Conservation (phyloP, 805 yeast species). For the Ogataea naganishii region DNA sequence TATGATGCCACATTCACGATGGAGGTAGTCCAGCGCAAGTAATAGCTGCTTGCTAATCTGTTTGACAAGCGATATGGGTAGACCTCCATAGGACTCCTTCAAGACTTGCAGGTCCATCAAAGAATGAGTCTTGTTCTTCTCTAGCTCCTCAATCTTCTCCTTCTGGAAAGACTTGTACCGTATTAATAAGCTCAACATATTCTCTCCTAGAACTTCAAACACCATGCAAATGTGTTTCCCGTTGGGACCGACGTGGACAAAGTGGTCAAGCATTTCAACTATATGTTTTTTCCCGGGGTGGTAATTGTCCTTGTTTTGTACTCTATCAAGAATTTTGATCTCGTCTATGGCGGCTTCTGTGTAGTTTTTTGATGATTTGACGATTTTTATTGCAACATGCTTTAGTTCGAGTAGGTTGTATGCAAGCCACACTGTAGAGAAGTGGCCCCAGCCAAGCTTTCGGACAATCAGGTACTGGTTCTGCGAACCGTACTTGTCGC, state of each 20-base stretch:
- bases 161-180: constrained; percentile 34
- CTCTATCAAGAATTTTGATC: constrained; percentile 36
- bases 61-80: constrained; percentile 45
- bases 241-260: constrained; percentile 49
- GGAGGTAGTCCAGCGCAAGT: constrained; percentile 48
- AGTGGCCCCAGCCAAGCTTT: constrained; percentile 67
- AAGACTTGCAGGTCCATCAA: constrained; percentile 25
- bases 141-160: constrained; percentile 19
- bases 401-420: constrained; percentile 25
- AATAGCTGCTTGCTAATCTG: constrained; percentile 49
- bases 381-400: constrained; percentile 58
- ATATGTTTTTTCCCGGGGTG: constrained; percentile 47
- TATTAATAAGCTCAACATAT: constrained; percentile 39
- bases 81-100: constrained; percentile 38
- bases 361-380: constrained; percentile 43
- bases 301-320: constrained; percentile 19
- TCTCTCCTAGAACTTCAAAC: constrained; percentile 58
- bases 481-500: constrained; percentile 41
- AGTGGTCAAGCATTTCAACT: constrained; percentile 46
- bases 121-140: constrained; percentile 6
- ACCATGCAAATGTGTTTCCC: constrained; percentile 62
- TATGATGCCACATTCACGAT: constrained; percentile 53
- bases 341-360: constrained; percentile 62
- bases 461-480: constrained; percentile 39
- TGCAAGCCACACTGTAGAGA: constrained; percentile 66